phyloP scores from a whole-genome alignment of 306 rosid genomes.

The Castanea sativa region DNA sequence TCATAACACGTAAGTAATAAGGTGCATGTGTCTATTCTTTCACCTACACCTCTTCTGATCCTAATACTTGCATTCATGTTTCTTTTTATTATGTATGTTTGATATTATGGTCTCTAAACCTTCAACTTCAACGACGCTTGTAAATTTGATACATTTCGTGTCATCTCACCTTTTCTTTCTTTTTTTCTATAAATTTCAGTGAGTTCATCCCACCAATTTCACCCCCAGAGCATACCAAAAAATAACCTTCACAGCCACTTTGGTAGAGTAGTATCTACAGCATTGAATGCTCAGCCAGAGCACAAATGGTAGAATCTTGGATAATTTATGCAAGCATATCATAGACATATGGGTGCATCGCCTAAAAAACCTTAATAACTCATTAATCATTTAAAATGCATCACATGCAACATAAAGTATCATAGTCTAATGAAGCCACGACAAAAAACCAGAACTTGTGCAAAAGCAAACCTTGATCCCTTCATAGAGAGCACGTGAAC shows the following conservation, averaged over 20 bases:
- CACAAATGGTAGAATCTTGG: background rate
- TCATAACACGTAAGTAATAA: background rate
- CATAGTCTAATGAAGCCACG: background rate
- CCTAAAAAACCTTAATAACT: conserved; percentile 12
- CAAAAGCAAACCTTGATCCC: conserved; percentile 82
- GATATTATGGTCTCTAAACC: background rate
- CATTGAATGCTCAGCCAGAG: background rate
- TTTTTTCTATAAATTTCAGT: background rate
- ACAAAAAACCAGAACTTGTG: background rate
- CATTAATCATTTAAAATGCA: background rate
- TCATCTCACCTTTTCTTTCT: background rate
- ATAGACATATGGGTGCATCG: background rate
- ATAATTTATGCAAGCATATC: conserved; percentile 1
- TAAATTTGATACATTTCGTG: background rate
- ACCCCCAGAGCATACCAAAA: background rate
- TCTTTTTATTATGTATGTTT: background rate
- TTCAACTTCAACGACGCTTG: background rate
- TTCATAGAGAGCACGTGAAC: conserved; percentile 97
- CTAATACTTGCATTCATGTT: background rate
- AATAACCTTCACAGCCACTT: background rate
- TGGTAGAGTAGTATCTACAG: background rate
- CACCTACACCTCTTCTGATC: no score
- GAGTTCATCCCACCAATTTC: background rate
- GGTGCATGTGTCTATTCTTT: no score
- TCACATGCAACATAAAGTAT: background rate